A percentile compares a stretch with the other conserved stretches of the same genome.
These are phyloP conservation scores for Pulveroboletus sp. DNA, from an alignment of 768 basidiomycete genomes.

Conservation along the genomic window DNA sequence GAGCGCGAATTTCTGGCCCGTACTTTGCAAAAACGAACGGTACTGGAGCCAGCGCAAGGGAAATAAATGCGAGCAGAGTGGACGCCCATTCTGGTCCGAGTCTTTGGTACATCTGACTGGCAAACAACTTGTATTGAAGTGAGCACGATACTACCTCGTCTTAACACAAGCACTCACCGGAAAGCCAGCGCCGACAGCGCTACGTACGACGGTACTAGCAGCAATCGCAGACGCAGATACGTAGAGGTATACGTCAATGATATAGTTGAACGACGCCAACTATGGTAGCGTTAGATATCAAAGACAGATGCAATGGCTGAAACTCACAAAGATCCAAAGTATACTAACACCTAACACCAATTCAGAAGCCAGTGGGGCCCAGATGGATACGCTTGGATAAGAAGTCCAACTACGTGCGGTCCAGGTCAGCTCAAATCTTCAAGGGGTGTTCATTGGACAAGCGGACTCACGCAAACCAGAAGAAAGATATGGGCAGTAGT, in stretches of 20 bases:
- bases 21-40: conserved; percentile 47
- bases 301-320: background rate
- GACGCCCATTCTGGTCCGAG: conserved; percentile 60
- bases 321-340: conserved; percentile 52
- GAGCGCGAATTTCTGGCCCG: conserved; percentile 40
- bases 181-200: conserved; percentile 51
- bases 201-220: conserved; percentile 50
- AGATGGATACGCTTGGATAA: conserved; percentile 47
- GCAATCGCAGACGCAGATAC: conserved; percentile 59
- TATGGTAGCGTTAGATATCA: conserved; percentile 18
- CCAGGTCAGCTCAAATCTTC: background rate
- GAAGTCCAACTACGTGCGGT: conserved; percentile 53
- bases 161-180: conserved; percentile 25
- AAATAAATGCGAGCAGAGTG: conserved; percentile 51
- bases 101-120: conserved; percentile 49
- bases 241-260: conserved; percentile 57
- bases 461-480: conserved; percentile 58
- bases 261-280: conserved; percentile 57
- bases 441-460: background rate
- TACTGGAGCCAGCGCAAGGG: conserved; percentile 50
- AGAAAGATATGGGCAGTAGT: conserved; percentile 51
- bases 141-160: background rate
- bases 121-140: conserved; percentile 40
- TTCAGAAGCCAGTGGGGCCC: conserved; percentile 53
- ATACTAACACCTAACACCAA: conserved; percentile 51